Evolutionary conservation across 106 monocot species (phyloP), one percentile per base, ranked within the genome.

Genomic region (Dendrobium chrysotoxum): DNA sequence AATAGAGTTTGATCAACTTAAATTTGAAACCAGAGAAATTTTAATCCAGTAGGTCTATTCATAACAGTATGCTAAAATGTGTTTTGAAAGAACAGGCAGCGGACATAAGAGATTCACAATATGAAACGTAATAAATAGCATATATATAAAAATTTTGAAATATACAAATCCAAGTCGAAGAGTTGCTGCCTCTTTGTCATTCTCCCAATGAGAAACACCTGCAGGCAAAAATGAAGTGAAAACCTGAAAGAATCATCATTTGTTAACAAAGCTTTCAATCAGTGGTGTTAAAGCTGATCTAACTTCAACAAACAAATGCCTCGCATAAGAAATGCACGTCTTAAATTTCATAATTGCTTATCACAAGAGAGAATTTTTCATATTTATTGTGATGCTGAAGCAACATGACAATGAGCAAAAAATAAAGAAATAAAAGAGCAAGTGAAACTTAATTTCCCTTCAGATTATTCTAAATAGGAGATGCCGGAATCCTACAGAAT

Each of bases 81-180:
- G 64, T 8, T 23, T 64, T 64, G 3, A 61, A 61, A 61, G 23
- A 61, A 61, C 6, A 68, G 30, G 30, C 30, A 28, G 68, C 5
- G 26, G 28, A 68, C 7, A 68, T 68, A 26, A 68, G 30, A 68
- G n/a, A 28, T 65, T 65, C 65, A 65, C 25, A 26, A 55, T 5
- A 20, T n/a, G 20, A 61, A 12, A 70, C 15, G 8, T 70, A 70
- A 44, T 44, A 46, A 31, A 45, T 4, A 26, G 50, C 41, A 38
- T 68, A 4, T 45, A 76, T 7, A 58, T 70, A 13, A 30, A 70
- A 30, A 70, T 13, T 13, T 15, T 70, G 66, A 50, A 79, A 76
- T 84, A 35, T 85, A 91, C 91, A 81, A 71, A 86, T 86, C 88
- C 88, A 78, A 88, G 75, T 57, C 88, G 88, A 84, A 91, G 88